A percentile compares a stretch with the other conserved stretches of the same genome.
Evolutionary conservation across 805 yeast genomes (phyloP).

Genomic region (Teunomyces lycoperdinae): DNA sequence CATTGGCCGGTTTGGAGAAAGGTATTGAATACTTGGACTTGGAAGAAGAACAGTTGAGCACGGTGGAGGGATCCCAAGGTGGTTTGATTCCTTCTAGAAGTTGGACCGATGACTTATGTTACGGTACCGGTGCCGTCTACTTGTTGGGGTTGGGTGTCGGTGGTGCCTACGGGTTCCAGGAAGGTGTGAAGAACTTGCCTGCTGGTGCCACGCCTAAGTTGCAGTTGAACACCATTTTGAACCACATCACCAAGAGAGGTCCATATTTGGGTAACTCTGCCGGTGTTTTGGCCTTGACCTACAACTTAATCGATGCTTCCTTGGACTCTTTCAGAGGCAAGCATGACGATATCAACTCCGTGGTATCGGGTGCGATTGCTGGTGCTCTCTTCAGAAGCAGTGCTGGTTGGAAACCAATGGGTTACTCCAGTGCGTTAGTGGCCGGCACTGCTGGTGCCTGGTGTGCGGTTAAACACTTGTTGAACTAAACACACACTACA

Average conservation of each 20-base stretch:
- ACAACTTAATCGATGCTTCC: slow-evolving; percentile 78
- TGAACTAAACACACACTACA: slow-evolving; percentile 4
- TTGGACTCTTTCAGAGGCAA: slow-evolving; percentile 81
- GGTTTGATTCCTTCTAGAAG: slow-evolving; percentile 95
- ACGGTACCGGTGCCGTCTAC: slow-evolving; percentile 95
- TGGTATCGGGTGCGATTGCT: slow-evolving; percentile 85
- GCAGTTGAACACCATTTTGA: slow-evolving; percentile 83
- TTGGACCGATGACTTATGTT: slow-evolving; percentile 96
- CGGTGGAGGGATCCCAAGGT: slow-evolving; percentile 87
- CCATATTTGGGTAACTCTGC: slow-evolving; percentile 94
- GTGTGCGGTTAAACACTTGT: slow-evolving; percentile 71
- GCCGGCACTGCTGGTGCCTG: slow-evolving; percentile 91
- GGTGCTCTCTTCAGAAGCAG: slow-evolving; percentile 90
- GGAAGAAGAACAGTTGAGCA: slow-evolving; percentile 71
- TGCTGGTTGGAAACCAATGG: slow-evolving; percentile 85
- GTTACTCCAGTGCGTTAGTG: slow-evolving; percentile 76
- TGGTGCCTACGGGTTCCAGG: slow-evolving; percentile 83
- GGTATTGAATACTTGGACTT: slow-evolving; percentile 88
- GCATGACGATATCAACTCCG: slow-evolving; percentile 82
- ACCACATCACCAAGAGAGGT: slow-evolving; percentile 91
- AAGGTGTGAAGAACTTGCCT: slow-evolving; percentile 79
- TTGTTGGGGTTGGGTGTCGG: slow-evolving; percentile 83
- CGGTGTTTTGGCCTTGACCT: slow-evolving; percentile 87
- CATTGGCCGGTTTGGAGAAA: slow-evolving; percentile 86
- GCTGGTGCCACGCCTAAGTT: slow-evolving; percentile 74